phyloP scores from a whole-genome alignment of 148 eudicot genomes.

The Pouteria glomerata region DNA sequence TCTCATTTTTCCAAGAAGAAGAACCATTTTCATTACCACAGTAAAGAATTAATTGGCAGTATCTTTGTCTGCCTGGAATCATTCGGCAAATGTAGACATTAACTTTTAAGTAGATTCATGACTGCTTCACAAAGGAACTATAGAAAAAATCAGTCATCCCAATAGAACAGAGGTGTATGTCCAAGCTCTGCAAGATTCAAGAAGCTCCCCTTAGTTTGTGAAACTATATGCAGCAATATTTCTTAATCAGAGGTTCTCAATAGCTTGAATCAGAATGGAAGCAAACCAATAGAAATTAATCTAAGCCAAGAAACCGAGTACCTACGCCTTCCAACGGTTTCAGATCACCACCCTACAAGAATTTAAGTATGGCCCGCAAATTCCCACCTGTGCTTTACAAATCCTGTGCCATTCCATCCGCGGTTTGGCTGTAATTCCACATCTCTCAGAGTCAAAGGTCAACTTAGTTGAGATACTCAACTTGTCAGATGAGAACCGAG shows the following conservation, averaged over 20 bases:
- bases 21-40: neutral
- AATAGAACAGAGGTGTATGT: neutral
- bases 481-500: slow-evolving; percentile 24
- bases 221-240: neutral
- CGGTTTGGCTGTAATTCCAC: slow-evolving; percentile 32
- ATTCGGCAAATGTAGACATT: neutral
- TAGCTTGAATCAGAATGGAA: neutral
- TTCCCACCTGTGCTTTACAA: slow-evolving; percentile 15
- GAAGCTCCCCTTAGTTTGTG: neutral
- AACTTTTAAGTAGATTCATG: slow-evolving; percentile 1
- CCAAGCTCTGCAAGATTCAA: neutral
- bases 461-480: slow-evolving; percentile 14
- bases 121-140: too few relatives aligned
- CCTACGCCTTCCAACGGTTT: neutral
- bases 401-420: slow-evolving; percentile 20
- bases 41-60: slow-evolving; percentile 1
- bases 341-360: slow-evolving; percentile 39
- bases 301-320: neutral
- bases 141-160: neutral
- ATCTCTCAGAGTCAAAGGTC: slow-evolving; percentile 15
- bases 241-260: neutral
- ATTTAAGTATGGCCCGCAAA: slow-evolving; percentile 24
- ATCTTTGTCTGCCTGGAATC: slow-evolving; percentile 7
- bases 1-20: neutral
- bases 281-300: neutral